Base-by-base conservation (phyloP, 2,329 filamentous ascomycete genomes). In the Aureobasidium subglaciale region DNA sequence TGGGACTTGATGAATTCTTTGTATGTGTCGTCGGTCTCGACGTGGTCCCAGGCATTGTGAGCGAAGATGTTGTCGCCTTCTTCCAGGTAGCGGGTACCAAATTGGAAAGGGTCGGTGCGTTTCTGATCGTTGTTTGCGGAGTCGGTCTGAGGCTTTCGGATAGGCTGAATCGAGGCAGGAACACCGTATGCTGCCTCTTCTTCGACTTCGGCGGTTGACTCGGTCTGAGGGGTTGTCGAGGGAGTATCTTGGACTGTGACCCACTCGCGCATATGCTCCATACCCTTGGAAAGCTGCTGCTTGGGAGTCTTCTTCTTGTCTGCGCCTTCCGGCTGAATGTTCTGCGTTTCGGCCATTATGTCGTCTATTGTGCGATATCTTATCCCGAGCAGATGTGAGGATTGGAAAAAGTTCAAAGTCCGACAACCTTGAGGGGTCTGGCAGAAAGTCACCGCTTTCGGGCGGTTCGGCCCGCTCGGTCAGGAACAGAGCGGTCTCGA, bases 1-100 rank as follows among this genome's bases (percentile, higher is more conserved):
- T 97, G 93, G 67, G 84, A 74, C 71, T 91, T 84, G 59, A 90
- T 86, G 71, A 93, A 96, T 67, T 87, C 83, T 67, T 86, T 85
- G 78, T 96, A 97, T 37, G 85, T 80, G 63, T 89, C 84, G 74
- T 97, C 92, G 69, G 90, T 90, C 72, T 92, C 86, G 68, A 97
- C 93, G 70, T 99, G 92, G 70, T 99, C 93, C 93, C 93, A 99
- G 34, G 93, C 93, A 71, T 99, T 99, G 82, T 93, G 96, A 70
- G 95, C 87, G 74, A 92, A 99, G 65, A 95, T 88, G 69, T 97
- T 81, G 74, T 96, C 91, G 67, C 84, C 83, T 70, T 92, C 80
- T 65, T 87, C 84, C 50, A 99, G 82, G 66, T 82, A 88, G 58
- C 92, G 88, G 45, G 88, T 93, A 59, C 93, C 93, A 71, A 99